A percentile compares a stretch with the other conserved stretches of the same genome.
Conservation (phyloP, 2,329 filamentous ascomycete genomes). For the Venturia asperata region DNA sequence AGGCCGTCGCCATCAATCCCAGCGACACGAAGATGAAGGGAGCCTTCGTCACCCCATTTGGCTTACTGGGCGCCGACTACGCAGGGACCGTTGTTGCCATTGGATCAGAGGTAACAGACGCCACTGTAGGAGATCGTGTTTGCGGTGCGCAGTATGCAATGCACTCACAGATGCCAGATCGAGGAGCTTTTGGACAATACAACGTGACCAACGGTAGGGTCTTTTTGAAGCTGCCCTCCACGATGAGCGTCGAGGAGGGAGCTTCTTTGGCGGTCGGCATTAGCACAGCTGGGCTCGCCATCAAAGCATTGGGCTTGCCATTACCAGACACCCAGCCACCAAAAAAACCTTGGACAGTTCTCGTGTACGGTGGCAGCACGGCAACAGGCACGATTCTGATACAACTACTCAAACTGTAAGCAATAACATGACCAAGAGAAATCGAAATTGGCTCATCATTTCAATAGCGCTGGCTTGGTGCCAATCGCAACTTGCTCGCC, state of each 20-base stretch:
- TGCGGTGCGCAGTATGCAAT: background rate
- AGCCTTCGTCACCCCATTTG: background rate
- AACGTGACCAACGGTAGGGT: background rate
- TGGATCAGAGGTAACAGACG: background rate
- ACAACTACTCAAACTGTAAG: slow-evolving; percentile 14
- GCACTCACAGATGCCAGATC: background rate
- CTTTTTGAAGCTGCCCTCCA: background rate
- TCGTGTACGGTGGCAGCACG: slow-evolving; percentile 6
- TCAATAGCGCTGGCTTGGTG: background rate
- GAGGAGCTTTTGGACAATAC: background rate
- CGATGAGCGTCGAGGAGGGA: background rate
- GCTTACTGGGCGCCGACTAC: background rate
- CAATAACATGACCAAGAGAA: too few species aligned
- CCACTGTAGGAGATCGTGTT: background rate
- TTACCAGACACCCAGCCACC: background rate
- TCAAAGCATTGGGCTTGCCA: background rate
- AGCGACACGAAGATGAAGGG: background rate
- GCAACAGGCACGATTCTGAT: slow-evolving; percentile 7
- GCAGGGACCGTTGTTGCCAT: background rate
- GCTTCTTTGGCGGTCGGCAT: background rate
- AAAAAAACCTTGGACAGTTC: background rate
- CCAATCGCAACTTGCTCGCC: slow-evolving; percentile 5
- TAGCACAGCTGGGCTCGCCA: background rate
- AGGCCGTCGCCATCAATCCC: slow-evolving; percentile 1
- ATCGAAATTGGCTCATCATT: too few species aligned